Evolutionary conservation across 345 rosid genomes (phyloP).

Genomic region (Citrus sinensis): DVS_A1.0 CM039167.1:5006501-5007000

Average conservation of each 20-base stretch:
- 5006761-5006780: background rate
- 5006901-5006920: too few species aligned
- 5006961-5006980: background rate
- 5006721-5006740: background rate
- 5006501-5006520: background rate
- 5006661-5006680: slow-evolving; percentile 10
- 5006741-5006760: background rate
- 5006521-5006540: background rate
- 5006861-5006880: too few species aligned
- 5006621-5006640: background rate
- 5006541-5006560: background rate
- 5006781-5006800: background rate
- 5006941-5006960: too few species aligned
- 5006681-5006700: slow-evolving; percentile 9
- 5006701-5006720: background rate
- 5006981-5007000: background rate
- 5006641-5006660: background rate
- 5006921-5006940: too few species aligned
- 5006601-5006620: background rate
- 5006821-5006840: background rate
- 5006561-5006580: slow-evolving; percentile 11
- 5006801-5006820: too few species aligned
- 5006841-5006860: too few species aligned
- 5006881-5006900: too few species aligned
- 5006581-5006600: slow-evolving; percentile 17